A percentile compares a stretch with the other conserved stretches of the same genome.
phyloP scores from a whole-genome alignment of 192 early-diverging fungal species.

The Geranomyces variabilis region DNA sequence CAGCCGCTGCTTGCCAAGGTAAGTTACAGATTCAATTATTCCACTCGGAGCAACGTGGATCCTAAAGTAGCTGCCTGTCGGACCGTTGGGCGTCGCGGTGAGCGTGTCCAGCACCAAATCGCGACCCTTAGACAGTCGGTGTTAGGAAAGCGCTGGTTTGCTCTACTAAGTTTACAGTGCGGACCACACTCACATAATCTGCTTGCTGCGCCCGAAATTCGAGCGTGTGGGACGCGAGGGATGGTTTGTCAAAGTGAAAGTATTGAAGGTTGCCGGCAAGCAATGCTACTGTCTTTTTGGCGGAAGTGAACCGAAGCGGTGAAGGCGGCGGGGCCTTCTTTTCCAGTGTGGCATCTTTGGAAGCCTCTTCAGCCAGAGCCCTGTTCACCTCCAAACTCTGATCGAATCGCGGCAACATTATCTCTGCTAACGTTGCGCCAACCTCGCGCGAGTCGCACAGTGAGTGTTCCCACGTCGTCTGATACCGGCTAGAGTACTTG shows the following conservation, averaged over 20 bases:
- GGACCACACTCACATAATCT: slow-evolving; percentile 41
- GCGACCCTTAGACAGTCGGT: slow-evolving; percentile 35
- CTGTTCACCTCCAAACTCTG: slow-evolving; percentile 12
- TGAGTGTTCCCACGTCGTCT: slow-evolving; percentile 53
- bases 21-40: slow-evolving; percentile 53
- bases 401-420: slow-evolving; percentile 50
- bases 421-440: slow-evolving; percentile 49
- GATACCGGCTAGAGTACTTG: slow-evolving; percentile 56
- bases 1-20: slow-evolving; percentile 43
- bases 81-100: not conserved
- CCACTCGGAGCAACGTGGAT: slow-evolving; percentile 53
- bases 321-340: not conserved
- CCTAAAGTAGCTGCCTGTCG: slow-evolving; percentile 47
- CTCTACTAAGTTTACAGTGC: not conserved
- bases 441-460: slow-evolving; percentile 52
- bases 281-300: slow-evolving; percentile 42
- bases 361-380: not conserved
- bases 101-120: slow-evolving; percentile 50
- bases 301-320: slow-evolving; percentile 35
- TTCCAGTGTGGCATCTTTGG: slow-evolving; percentile 14
- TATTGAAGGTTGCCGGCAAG: slow-evolving; percentile 49
- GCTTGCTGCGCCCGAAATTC: slow-evolving; percentile 34
- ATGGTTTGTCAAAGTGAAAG: slow-evolving; percentile 54
- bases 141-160: not conserved
- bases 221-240: slow-evolving; percentile 42